These are phyloP conservation scores for Pistacia integerrima DNA, from an alignment of 345 rosid genomes.

Conservation along the genomic window DNA sequence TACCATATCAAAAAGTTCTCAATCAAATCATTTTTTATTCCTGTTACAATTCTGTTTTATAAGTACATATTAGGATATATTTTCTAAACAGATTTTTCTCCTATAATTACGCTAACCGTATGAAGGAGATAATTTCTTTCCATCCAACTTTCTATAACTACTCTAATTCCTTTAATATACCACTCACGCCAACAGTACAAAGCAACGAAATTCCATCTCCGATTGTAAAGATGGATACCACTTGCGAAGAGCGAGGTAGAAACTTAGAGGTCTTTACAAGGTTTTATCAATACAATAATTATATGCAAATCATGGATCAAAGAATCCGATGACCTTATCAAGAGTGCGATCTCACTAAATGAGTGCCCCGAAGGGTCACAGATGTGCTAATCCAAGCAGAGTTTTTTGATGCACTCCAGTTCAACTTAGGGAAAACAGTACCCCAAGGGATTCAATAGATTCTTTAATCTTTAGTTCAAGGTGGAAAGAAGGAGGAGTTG, in stretches of 20 bases:
- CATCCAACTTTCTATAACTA: no score
- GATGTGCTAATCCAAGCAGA: constrained; percentile 84
- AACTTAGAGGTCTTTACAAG: constrained; percentile 53
- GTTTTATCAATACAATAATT: constrained; percentile 60
- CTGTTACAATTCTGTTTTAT: no score
- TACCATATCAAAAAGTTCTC: no score
- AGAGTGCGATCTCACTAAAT: constrained; percentile 63
- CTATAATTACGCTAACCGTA: no score
- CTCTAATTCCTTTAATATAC: no score
- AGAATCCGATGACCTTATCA: constrained; percentile 56
- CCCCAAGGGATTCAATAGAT: constrained; percentile 71
- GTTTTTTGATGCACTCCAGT: constrained; percentile 94
- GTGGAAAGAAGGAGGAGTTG: constrained; percentile 61
- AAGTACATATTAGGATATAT: no score
- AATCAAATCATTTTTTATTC: no score
- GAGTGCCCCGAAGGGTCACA: constrained; percentile 66
- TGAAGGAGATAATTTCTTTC: no score
- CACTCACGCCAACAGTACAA: no score
- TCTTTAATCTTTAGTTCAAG: constrained; percentile 63
- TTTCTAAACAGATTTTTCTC: constrained; percentile 28
- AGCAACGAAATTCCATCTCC: no score
- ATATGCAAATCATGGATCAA: constrained; percentile 45
- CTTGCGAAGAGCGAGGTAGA: constrained; percentile 62
- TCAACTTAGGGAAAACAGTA: constrained; percentile 70
- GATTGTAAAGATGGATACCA: no score